phyloP scores from a whole-genome alignment of 768 basidiomycete species.

The Strobilomyces echinocephalus region DNA sequence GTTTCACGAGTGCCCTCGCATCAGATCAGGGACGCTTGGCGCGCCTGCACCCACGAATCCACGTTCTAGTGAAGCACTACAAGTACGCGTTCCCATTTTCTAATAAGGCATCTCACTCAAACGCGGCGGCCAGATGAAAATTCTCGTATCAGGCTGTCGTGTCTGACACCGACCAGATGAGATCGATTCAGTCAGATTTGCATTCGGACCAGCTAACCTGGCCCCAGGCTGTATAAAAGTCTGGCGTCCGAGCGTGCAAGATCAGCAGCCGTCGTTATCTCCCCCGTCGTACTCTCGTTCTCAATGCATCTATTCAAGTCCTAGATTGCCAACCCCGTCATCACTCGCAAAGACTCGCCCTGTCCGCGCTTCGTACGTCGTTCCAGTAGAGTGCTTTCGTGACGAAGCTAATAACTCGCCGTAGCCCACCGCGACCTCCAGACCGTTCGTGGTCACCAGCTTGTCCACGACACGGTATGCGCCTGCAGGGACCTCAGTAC shows the following conservation, averaged over 20 bases:
- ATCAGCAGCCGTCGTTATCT: not conserved
- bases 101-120: too few species aligned
- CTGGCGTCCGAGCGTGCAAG: not conserved
- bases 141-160: too few species aligned
- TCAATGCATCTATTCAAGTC: not conserved
- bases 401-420: not conserved
- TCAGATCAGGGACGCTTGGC: too few species aligned
- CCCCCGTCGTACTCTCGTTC: not conserved
- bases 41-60: too few species aligned
- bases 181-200: not conserved
- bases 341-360: not conserved
- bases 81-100: too few species aligned
- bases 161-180: too few species aligned
- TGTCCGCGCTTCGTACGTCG: not conserved
- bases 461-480: not conserved
- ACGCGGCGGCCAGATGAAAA: too few species aligned
- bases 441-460: slow-evolving; percentile 11
- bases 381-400: not conserved
- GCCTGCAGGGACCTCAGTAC: not conserved
- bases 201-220: not conserved
- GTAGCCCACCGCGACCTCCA: not conserved
- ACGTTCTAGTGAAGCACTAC: too few species aligned
- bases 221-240: slow-evolving; percentile 1
- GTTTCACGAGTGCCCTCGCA: too few species aligned
- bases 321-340: not conserved